Evolutionary conservation across 2,329 filamentous ascomycete species (phyloP).

Genomic region (Daldinia sp.): DNA sequence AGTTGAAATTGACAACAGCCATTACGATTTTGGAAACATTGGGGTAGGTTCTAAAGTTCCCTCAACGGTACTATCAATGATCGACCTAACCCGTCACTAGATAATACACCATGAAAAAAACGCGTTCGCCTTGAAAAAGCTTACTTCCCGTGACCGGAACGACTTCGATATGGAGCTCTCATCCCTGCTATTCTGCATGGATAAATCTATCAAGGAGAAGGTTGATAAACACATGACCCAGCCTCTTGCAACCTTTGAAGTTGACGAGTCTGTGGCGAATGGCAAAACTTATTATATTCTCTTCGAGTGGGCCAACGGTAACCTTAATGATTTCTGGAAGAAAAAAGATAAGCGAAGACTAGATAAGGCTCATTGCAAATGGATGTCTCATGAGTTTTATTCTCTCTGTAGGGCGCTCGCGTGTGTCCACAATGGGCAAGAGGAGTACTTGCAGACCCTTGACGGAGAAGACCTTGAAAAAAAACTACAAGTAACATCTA

Average conservation of each 20-base stretch:
- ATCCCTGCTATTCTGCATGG: slow-evolving; percentile 39
- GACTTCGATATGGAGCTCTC: slow-evolving; percentile 37
- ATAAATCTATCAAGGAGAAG: background rate
- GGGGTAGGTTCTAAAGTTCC: slow-evolving; percentile 19
- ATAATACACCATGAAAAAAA: slow-evolving; percentile 27
- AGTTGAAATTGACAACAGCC: slow-evolving; percentile 29
- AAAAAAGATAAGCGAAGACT: slow-evolving; percentile 5
- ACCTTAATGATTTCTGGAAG: slow-evolving; percentile 37
- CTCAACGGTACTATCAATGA: background rate
- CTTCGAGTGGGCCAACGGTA: slow-evolving; percentile 42
- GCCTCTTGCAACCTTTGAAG: slow-evolving; percentile 38
- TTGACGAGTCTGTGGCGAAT: background rate
- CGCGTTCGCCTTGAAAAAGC: slow-evolving; percentile 38
- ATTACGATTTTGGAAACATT: slow-evolving; percentile 28
- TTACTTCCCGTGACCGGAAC: slow-evolving; percentile 20
- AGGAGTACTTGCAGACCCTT: slow-evolving; percentile 13
- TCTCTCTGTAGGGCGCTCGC: slow-evolving; percentile 31
- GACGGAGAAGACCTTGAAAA: slow-evolving; percentile 2
- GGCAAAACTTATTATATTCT: slow-evolving; percentile 36
- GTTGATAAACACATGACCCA: slow-evolving; percentile 30
- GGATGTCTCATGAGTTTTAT: slow-evolving; percentile 33
- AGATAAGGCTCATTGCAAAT: slow-evolving; percentile 14
- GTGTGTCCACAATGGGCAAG: slow-evolving; percentile 39
- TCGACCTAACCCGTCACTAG: background rate
- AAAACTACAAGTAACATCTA: background rate